Percentiles rank a stretch among this genome's conserved stretches.
phyloP scores from a whole-genome alignment of 257 asterid genomes.

The Verbascum thapsus region DNA sequence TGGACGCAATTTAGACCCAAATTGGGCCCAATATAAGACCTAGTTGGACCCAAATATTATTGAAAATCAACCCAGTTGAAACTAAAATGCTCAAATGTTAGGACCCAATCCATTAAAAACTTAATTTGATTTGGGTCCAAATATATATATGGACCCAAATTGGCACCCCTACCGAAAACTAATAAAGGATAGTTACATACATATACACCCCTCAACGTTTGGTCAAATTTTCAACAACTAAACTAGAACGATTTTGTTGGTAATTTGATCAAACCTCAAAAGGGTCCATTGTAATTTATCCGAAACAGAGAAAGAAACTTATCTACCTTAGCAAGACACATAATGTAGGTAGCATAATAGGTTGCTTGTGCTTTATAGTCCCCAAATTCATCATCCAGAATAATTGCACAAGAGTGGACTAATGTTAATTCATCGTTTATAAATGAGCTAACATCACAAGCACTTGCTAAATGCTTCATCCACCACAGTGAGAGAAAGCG shows the following conservation, averaged over 20 bases:
- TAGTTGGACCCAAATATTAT: too few relatives aligned
- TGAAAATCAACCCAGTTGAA: too few relatives aligned
- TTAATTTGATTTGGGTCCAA: too few relatives aligned
- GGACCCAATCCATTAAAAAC: too few relatives aligned
- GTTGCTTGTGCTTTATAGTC: constrained; percentile 83
- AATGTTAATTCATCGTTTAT: constrained; percentile 55
- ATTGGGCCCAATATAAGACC: too few relatives aligned
- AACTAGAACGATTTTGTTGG: not conserved
- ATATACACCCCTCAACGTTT: not conserved
- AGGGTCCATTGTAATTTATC: not conserved
- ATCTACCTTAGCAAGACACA: constrained; percentile 84
- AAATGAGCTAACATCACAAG: constrained; percentile 35
- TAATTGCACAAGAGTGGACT: constrained; percentile 47
- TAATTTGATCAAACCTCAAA: not conserved
- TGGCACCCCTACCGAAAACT: not conserved
- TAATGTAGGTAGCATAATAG: constrained; percentile 65
- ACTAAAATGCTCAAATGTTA: too few relatives aligned
- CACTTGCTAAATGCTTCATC: constrained; percentile 51
- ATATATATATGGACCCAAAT: too few relatives aligned
- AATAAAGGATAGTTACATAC: not conserved
- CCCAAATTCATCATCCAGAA: constrained; percentile 64
- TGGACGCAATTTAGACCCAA: too few relatives aligned
- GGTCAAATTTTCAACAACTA: not conserved
- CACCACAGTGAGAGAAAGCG: constrained; percentile 83
- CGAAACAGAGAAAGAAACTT: not conserved